Conservation (phyloP, 1,139 yeast species). For the Suhomyces atakaporum region DNA sequence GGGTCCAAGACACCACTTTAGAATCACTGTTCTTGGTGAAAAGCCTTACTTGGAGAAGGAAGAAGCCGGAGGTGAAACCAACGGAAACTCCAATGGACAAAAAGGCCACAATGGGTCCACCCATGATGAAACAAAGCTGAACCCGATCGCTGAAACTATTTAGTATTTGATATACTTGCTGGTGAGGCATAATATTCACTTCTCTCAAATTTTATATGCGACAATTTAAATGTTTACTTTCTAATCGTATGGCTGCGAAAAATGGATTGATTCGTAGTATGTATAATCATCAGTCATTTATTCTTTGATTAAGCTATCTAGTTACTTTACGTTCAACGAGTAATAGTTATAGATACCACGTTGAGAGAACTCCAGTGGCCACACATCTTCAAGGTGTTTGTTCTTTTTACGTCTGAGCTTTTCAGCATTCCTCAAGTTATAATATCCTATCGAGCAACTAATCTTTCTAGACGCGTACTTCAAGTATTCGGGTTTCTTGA, state of each 20-base stretch:
- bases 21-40: constrained; percentile 30
- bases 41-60: constrained; percentile 21
- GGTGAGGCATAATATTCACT: not conserved
- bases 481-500: constrained; percentile 59
- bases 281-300: not conserved
- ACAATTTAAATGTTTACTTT: not conserved
- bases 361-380: constrained; percentile 66
- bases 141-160: constrained; percentile 7
- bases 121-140: constrained; percentile 1
- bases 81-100: constrained; percentile 3
- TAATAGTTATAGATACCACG: constrained; percentile 75
- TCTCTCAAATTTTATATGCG: too few species aligned
- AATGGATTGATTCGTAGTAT: not conserved
- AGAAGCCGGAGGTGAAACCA: constrained; percentile 6
- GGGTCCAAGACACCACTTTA: constrained; percentile 27
- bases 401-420: constrained; percentile 3
- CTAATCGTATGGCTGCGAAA: not conserved
- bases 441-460: constrained; percentile 56
- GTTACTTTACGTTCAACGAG: constrained; percentile 46
- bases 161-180: not conserved
- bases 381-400: constrained; percentile 49
- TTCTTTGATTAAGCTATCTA: not conserved
- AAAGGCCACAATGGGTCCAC: not conserved
- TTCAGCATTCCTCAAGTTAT: constrained; percentile 40
- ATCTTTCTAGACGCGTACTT: constrained; percentile 66